Percentiles rank a stretch among this genome's conserved stretches.
Evolutionary conservation across 2,329 filamentous ascomycete species (phyloP).

Genomic region (Cyphellophora attinorum): DNA sequence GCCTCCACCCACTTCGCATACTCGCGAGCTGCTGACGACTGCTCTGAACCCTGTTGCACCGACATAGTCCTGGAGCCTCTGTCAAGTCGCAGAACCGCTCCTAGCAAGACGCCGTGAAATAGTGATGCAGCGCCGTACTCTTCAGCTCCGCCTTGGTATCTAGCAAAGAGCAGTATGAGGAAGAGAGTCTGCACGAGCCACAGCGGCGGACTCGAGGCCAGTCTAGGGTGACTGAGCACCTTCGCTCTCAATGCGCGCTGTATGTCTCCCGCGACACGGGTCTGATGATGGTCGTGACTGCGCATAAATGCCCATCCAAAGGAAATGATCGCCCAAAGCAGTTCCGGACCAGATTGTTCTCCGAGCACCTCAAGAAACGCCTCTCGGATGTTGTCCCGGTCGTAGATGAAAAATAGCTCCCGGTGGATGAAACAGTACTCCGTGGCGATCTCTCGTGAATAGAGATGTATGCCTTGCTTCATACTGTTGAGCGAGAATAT

Average conservation of each 20-base stretch:
- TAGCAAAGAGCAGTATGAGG: conserved; percentile 4
- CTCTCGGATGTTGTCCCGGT: not conserved
- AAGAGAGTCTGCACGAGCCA: conserved; percentile 7
- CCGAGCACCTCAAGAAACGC: conserved; percentile 3
- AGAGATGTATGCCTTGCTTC: conserved; percentile 8
- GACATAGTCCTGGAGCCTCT: not conserved
- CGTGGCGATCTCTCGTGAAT: conserved; percentile 3
- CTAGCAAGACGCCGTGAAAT: conserved; percentile 7
- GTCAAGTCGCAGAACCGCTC: not conserved
- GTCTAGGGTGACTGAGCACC: conserved; percentile 5
- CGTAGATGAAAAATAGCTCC: conserved; percentile 3
- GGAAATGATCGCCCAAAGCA: conserved; percentile 5
- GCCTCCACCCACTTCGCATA: not conserved
- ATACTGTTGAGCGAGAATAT: conserved; percentile 8
- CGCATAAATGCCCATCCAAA: conserved; percentile 5
- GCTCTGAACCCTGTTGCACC: not conserved
- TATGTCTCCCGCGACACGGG: conserved; percentile 2
- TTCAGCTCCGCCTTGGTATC: conserved; percentile 6
- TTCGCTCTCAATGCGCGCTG: conserved; percentile 4
- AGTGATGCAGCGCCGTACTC: conserved; percentile 6
- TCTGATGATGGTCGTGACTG: conserved; percentile 5
- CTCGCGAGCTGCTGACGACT: not conserved
- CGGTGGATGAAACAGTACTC: conserved; percentile 6
- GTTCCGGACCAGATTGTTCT: conserved; percentile 1
- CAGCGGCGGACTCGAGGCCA: conserved; percentile 3